phyloP scores from a whole-genome alignment of 2,329 filamentous ascomycete genomes.

The Fusarium sp. region DNA sequence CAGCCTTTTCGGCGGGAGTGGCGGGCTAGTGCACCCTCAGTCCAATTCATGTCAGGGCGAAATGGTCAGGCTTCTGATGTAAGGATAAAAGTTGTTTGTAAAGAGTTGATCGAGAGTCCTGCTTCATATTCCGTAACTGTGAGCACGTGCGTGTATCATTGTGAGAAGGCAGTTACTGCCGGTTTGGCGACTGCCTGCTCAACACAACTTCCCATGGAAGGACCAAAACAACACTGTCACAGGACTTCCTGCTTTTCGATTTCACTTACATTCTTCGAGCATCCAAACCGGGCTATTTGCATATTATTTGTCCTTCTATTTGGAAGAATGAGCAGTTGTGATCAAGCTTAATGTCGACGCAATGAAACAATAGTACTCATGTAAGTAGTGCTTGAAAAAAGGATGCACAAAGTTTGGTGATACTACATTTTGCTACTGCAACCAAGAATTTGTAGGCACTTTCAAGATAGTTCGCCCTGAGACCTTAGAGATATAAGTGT shows the following conservation, averaged over 20 bases:
- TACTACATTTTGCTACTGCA: neutral
- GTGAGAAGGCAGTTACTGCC: neutral
- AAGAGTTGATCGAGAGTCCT: neutral
- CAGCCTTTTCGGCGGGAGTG: constrained; percentile 50
- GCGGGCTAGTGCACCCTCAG: constrained; percentile 52
- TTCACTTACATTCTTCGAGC: neutral
- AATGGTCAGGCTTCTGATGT: neutral
- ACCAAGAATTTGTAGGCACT: neutral
- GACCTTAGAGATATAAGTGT: neutral
- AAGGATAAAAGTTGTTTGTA: neutral
- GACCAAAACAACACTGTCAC: neutral
- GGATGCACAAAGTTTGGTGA: neutral
- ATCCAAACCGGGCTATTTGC: neutral
- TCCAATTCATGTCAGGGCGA: constrained; percentile 55
- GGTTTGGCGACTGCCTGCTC: neutral
- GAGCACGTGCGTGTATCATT: neutral
- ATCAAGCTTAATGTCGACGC: neutral
- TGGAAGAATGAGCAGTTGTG: neutral
- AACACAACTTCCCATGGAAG: neutral
- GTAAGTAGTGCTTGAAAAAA: too few relatives aligned
- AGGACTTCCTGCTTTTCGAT: neutral
- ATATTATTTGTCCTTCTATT: neutral
- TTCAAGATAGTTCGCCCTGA: neutral
- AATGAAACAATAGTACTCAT: neutral
- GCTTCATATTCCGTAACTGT: neutral